Evolutionary conservation across 495 filamentous ascomycete genomes (phyloP), one percentile per base, ranked within the genome.

Genomic region (Thermothielavioides terrestris): DNA sequence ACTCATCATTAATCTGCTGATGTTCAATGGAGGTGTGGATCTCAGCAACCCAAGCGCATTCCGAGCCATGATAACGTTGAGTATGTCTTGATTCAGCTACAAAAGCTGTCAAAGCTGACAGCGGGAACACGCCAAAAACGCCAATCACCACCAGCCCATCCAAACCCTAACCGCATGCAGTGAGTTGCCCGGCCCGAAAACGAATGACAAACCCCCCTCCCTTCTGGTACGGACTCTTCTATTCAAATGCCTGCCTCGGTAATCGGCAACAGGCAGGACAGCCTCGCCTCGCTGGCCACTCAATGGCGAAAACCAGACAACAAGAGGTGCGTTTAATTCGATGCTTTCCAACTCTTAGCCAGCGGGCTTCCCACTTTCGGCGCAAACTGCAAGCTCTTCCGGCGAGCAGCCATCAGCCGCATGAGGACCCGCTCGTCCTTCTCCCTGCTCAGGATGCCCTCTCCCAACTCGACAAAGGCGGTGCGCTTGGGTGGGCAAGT

Each of bases 301-400:
- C n/a, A n/a, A n/a, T n/a, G n/a, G n/a, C n/a, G n/a, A n/a, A n/a
- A n/a, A n/a, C n/a, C n/a, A n/a, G n/a, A n/a, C n/a, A n/a, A n/a
- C n/a, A n/a, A n/a, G n/a, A n/a, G n/a, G n/a, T n/a, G n/a, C n/a
- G 15, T 30, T 23, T 27, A 51, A n/a, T 51, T 51, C 49, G 40
- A 43, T 4, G 42, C 40, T 37, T 52, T 52, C 50, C 50, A 52
- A n/a, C 36, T 6, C 50, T 35, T 46, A 1, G 78, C 74, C 50
- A 95, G 68, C 2, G 86, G 88, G 64, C 89, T 95, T 10, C 78
- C 82, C 40, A 90, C 68, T 61, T 82, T 81, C 5, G 87, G 88
- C 36, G 85, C 84, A 68, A 81, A 90, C 55, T 89, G 86, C 67
- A 88, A 62, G 59, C 85, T 94, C 77, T 89, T 89, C 35, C 89